Evolutionary conservation across 306 rosid genomes (phyloP), one percentile per base, ranked within the genome.

Genomic region (Pyrus bretschneideri): DNA sequence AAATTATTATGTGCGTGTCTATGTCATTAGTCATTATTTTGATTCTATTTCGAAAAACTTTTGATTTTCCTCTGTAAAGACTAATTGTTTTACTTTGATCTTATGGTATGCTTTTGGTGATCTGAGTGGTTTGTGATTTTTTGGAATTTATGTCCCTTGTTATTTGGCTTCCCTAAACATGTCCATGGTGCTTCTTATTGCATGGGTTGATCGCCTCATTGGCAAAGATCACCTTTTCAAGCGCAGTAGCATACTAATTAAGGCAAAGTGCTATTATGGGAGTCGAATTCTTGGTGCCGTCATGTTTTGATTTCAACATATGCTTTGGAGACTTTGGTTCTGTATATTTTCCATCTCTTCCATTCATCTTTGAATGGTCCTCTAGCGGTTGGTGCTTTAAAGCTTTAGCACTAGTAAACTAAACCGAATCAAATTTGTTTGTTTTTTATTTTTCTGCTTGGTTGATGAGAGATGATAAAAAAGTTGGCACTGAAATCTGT

Each of bases 231-330:
- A 91, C 86, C 93, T 91, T 74, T 93, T 93, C 77, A 93, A 93
- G 57, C 90, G 96, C 79, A 93, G 96, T 74, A 89, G 91, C 77
- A 90, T 93, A 74, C 80, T 91, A 75, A 90, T 87, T 69, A 93
- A 93, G 82, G 98, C 97, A 54, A 91, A 96, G 97, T 93, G 98
- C 90, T 93, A 93, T 72, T 93, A 93, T 74, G 96, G 89, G 87
- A 89, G 98, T 49, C 97, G 96, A 44, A 81, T 93, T 80, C 92
- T 93, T 25, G 98, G 98, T 69, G 97, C 96, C 51, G 90, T 81
- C 97, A 93, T 76, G 97, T 91, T 77, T 85, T 93, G 87, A 90
- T 93, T 78, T 93, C 98, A 42, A 93, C 98, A 70, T 93, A 93
- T 84, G 98, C 93, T 70, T 84, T 93, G 84, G 98, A 93, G 89